Evolutionary conservation across 768 basidiomycete genomes (phyloP).

Genomic region (Russula emetica): DNA sequence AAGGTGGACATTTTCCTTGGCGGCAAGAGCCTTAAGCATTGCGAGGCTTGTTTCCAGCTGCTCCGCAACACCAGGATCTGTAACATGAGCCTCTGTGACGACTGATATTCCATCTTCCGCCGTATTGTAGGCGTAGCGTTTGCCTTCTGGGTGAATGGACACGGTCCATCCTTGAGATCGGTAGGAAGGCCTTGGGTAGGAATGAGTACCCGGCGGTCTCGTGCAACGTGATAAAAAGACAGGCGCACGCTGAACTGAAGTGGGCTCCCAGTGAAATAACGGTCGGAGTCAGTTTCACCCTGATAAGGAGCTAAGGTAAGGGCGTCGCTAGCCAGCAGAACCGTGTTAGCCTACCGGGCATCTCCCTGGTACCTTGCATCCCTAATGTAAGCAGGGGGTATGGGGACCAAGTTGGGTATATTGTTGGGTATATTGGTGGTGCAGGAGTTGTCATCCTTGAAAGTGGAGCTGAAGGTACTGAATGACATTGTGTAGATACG

Average conservation of each 20-base stretch:
- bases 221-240: neutral
- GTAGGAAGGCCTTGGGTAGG: slow-evolving; percentile 1
- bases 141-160: slow-evolving; percentile 18
- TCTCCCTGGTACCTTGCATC: slow-evolving; percentile 5
- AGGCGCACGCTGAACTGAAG: slow-evolving; percentile 6
- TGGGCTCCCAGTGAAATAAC: neutral
- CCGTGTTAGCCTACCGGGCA: neutral
- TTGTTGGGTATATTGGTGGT: too few species aligned
- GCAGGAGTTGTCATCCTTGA: neutral
- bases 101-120: neutral
- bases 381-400: neutral
- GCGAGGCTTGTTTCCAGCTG: neutral
- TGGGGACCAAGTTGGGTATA: neutral
- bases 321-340: too few species aligned
- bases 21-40: neutral
- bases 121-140: neutral
- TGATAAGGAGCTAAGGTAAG: neutral
- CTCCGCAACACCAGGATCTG: neutral
- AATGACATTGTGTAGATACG: too few species aligned
- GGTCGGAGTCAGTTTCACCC: neutral
- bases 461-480: too few species aligned
- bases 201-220: neutral
- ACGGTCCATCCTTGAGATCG: slow-evolving; percentile 5
- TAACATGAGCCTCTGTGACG: slow-evolving; percentile 11
- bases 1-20: neutral